A percentile compares a stretch with the other conserved stretches of the same genome.
Evolutionary conservation across 164 flowering plant species (phyloP).

Genomic region (Euptelea pleiosperma): DNA sequence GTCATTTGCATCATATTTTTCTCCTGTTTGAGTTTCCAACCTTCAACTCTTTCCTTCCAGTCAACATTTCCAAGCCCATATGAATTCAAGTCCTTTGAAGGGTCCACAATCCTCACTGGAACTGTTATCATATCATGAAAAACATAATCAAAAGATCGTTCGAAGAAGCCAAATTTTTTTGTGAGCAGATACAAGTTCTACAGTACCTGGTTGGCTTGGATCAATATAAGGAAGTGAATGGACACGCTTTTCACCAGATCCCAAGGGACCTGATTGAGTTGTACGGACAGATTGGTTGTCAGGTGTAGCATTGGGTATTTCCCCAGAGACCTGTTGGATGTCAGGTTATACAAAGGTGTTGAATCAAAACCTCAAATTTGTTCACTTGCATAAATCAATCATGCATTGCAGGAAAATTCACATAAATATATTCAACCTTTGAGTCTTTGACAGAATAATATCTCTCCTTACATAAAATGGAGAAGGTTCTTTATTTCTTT

Average conservation of each 20-base stretch:
- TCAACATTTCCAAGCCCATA: constrained; percentile 98
- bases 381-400: background rate
- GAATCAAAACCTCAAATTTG: background rate
- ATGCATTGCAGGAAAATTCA: background rate
- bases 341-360: background rate
- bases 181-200: background rate
- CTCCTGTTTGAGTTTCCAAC: constrained; percentile 96
- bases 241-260: constrained; percentile 71
- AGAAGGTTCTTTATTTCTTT: background rate
- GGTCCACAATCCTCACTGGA: constrained; percentile 94
- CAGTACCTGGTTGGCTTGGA: constrained; percentile 87
- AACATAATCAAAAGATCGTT: constrained; percentile 9
- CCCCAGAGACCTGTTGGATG: constrained; percentile 73
- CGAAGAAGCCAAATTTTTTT: background rate
- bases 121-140: constrained; percentile 38
- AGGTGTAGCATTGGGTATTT: constrained; percentile 74
- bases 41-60: constrained; percentile 98
- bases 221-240: constrained; percentile 77
- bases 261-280: constrained; percentile 81
- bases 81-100: constrained; percentile 88
- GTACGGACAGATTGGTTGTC: constrained; percentile 85
- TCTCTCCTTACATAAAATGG: background rate
- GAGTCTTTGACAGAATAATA: background rate
- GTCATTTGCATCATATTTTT: constrained; percentile 72
- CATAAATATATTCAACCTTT: background rate